A percentile compares a stretch with the other conserved stretches of the same genome.
Conservation (phyloP, 1,284 basidiomycete genomes). For the Schizopora paradoxa region DNA sequence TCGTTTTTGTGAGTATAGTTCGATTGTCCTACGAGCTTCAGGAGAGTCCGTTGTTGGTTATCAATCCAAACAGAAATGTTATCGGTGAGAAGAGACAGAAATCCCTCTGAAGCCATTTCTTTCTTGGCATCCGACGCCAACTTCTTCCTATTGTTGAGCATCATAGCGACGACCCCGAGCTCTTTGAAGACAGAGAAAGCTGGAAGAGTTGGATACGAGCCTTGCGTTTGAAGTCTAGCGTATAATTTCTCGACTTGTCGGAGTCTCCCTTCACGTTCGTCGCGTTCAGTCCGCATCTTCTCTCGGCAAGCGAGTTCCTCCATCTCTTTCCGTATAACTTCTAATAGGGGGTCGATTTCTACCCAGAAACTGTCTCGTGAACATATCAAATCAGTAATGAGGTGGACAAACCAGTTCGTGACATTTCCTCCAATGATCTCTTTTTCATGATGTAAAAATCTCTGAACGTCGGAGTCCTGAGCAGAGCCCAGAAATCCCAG, state of each 20-base stretch:
- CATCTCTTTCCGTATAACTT: constrained; percentile 21
- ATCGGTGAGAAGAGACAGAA: constrained; percentile 35
- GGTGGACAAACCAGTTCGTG: no score
- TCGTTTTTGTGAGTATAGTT: constrained; percentile 45
- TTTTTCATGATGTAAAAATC: no score
- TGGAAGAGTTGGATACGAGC: constrained; percentile 29
- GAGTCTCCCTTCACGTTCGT: no score
- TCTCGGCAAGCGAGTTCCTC: constrained; percentile 25
- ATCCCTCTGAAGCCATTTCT: constrained; percentile 27
- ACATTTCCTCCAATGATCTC: no score
- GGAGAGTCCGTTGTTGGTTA: constrained; percentile 39
- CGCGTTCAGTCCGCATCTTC: constrained; percentile 24
- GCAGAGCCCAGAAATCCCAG: no score
- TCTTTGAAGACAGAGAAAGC: constrained; percentile 38
- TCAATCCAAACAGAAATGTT: constrained; percentile 43
- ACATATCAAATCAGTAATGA: neutral
- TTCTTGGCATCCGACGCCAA: constrained; percentile 14
- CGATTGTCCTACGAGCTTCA: constrained; percentile 40
- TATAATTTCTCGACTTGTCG: constrained; percentile 32
- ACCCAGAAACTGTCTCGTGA: neutral
- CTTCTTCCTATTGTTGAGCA: constrained; percentile 27
- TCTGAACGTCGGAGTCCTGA: no score
- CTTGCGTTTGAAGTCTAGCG: constrained; percentile 27
- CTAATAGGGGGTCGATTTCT: constrained; percentile 25
- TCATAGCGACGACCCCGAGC: constrained; percentile 35